phyloP scores from a whole-genome alignment of 2,329 filamentous ascomycete species.

The Falciphora oryzae region DNA sequence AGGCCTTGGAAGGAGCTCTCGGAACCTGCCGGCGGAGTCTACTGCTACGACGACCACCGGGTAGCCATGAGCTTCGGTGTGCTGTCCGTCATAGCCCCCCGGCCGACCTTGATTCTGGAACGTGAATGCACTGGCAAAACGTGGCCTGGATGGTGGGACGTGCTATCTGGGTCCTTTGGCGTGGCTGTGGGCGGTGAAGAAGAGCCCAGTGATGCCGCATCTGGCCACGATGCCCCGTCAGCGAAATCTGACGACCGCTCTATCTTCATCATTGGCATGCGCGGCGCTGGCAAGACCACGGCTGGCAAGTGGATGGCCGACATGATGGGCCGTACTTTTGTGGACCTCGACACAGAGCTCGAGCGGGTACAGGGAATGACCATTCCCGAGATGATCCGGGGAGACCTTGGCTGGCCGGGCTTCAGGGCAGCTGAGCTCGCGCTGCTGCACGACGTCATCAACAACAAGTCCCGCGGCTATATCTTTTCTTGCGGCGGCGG shows the following conservation, averaged over 20 bases:
- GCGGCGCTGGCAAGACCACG: slow-evolving; percentile 94
- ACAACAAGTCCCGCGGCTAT: slow-evolving; percentile 67
- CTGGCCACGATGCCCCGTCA: slow-evolving; percentile 30
- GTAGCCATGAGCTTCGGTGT: slow-evolving; percentile 99
- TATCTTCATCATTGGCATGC: slow-evolving; percentile 94
- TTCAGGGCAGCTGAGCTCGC: slow-evolving; percentile 77
- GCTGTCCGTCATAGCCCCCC: slow-evolving; percentile 64
- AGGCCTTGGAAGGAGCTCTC: slow-evolving; percentile 40
- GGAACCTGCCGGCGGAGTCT: slow-evolving; percentile 61
- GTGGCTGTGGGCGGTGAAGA: slow-evolving; percentile 70
- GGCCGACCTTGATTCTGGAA: slow-evolving; percentile 73
- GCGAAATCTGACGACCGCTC: slow-evolving; percentile 47
- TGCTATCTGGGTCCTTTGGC: slow-evolving; percentile 70
- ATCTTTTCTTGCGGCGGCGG: slow-evolving; percentile 94
- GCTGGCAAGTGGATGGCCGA: slow-evolving; percentile 79
- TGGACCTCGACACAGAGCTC: slow-evolving; percentile 85
- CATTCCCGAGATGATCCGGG: slow-evolving; percentile 80
- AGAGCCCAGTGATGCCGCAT: slow-evolving; percentile 37
- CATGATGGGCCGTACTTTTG: slow-evolving; percentile 67
- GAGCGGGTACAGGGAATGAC: slow-evolving; percentile 67
- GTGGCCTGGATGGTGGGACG: slow-evolving; percentile 99
- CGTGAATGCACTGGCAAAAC: slow-evolving; percentile 95
- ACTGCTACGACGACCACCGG: slow-evolving; percentile 95
- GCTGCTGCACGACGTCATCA: slow-evolving; percentile 66
- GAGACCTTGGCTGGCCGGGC: slow-evolving; percentile 71